These are phyloP conservation scores for Tuctoria greenei DNA, from an alignment of 176 grass and related monocot genomes.

Conservation along the genomic window DNA sequence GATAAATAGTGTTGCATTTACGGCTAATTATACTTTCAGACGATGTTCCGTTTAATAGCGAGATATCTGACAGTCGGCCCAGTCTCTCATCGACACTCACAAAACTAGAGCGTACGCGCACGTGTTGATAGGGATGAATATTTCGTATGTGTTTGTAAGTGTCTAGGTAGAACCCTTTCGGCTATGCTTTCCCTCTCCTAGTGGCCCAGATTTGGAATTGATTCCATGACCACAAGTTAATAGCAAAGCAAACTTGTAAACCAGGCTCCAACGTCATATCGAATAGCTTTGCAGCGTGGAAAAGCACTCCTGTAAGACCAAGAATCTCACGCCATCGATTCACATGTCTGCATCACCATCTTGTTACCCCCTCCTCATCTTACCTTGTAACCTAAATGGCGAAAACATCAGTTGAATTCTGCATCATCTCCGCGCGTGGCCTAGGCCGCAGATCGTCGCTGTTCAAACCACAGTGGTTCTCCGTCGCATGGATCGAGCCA, in stretches of 20 bases:
- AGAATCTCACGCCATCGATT: background rate
- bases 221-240: slow-evolving; percentile 5
- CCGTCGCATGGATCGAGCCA: slow-evolving; percentile 60
- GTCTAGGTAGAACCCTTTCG: background rate
- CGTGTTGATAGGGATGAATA: too few relatives aligned
- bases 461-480: slow-evolving; percentile 69
- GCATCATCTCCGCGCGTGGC: slow-evolving; percentile 71
- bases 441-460: slow-evolving; percentile 44
- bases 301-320: background rate
- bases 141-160: too few relatives aligned
- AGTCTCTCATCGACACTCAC: too few relatives aligned
- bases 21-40: too few relatives aligned
- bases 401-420: slow-evolving; percentile 58
- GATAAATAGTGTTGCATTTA: too few relatives aligned
- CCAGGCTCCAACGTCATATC: background rate
- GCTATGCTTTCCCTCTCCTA: background rate
- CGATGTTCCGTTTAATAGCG: too few relatives aligned
- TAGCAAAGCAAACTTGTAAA: slow-evolving; percentile 1
- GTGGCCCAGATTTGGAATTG: slow-evolving; percentile 11
- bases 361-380: background rate
- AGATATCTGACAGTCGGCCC: too few relatives aligned
- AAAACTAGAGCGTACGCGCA: too few relatives aligned
- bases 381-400: slow-evolving; percentile 35
- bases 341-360: background rate
- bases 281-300: background rate